phyloP scores from a whole-genome alignment of 805 yeast genomes.

The Clavispora asparagi region DNA sequence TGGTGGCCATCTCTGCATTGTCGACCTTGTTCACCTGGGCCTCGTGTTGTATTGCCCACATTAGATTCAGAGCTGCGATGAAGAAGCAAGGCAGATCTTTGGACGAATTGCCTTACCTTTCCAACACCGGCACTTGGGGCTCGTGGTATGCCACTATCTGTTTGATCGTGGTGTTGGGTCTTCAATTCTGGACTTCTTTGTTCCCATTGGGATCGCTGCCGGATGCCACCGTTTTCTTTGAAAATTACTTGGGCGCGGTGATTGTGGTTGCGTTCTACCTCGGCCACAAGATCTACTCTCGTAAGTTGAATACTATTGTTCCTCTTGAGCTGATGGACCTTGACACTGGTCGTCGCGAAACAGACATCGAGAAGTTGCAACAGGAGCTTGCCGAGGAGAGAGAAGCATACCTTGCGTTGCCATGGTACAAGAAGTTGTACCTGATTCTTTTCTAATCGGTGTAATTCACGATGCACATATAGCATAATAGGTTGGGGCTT shows the following conservation, averaged over 20 bases:
- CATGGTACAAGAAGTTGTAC: slow-evolving; percentile 14
- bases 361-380: slow-evolving; percentile 17
- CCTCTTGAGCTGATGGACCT: slow-evolving; percentile 20
- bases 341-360: slow-evolving; percentile 21
- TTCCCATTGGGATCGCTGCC: slow-evolving; percentile 21
- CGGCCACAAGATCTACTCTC: slow-evolving; percentile 19
- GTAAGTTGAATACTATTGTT: slow-evolving; percentile 17
- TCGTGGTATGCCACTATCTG: slow-evolving; percentile 21
- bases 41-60: slow-evolving; percentile 35
- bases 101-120: slow-evolving; percentile 48
- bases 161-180: slow-evolving; percentile 17
- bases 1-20: slow-evolving; percentile 38
- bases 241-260: slow-evolving; percentile 22
- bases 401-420: slow-evolving; percentile 7
- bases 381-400: slow-evolving; percentile 20
- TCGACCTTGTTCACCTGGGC: slow-evolving; percentile 41
- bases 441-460: slow-evolving; percentile 8
- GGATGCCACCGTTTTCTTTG: slow-evolving; percentile 18
- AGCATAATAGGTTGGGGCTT: not conserved
- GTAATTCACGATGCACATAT: not conserved
- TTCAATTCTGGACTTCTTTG: slow-evolving; percentile 25
- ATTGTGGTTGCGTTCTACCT: slow-evolving; percentile 18
- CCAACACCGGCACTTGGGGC: slow-evolving; percentile 42
- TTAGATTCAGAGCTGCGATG: slow-evolving; percentile 38
- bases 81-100: slow-evolving; percentile 35